These are phyloP conservation scores for Luvunga scandens DNA, from an alignment of 345 rosid species.

Conservation along the genomic window DNA sequence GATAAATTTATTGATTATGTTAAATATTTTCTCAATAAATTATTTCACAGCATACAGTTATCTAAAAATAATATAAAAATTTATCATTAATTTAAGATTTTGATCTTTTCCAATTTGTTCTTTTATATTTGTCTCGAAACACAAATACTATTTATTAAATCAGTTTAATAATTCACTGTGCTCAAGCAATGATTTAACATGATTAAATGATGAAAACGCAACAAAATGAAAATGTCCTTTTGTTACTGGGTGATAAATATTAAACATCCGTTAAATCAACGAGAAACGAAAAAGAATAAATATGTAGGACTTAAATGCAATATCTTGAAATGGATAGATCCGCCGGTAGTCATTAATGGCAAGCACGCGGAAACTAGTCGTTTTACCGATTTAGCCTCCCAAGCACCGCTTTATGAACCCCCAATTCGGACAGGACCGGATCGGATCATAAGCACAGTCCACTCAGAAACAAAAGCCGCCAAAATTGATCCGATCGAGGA, in stretches of 20 bases:
- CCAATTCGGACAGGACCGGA: conserved; percentile 20
- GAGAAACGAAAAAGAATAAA: neutral
- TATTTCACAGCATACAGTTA: neutral
- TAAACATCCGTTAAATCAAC: neutral
- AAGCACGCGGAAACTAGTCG: conserved; percentile 48
- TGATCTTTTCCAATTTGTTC: no score
- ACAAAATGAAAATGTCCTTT: neutral
- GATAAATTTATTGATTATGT: neutral
- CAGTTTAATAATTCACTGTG: neutral
- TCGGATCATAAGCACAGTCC: conserved; percentile 3
- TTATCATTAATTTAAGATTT: neutral
- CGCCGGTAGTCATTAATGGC: conserved; percentile 50
- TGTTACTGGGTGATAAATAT: neutral
- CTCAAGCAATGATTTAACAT: neutral
- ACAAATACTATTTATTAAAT: neutral
- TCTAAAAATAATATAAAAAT: no score
- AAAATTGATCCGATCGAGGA: conserved; percentile 16
- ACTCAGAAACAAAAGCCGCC: neutral
- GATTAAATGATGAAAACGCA: neutral
- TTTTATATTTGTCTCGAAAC: neutral
- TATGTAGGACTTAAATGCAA: conserved; percentile 23
- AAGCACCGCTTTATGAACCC: conserved; percentile 10
- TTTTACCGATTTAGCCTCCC: conserved; percentile 28
- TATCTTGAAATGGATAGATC: conserved; percentile 20
- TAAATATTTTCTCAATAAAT: neutral